Conservation (phyloP, 1,284 basidiomycete genomes). For the Pisolithus thermaeus region DNA sequence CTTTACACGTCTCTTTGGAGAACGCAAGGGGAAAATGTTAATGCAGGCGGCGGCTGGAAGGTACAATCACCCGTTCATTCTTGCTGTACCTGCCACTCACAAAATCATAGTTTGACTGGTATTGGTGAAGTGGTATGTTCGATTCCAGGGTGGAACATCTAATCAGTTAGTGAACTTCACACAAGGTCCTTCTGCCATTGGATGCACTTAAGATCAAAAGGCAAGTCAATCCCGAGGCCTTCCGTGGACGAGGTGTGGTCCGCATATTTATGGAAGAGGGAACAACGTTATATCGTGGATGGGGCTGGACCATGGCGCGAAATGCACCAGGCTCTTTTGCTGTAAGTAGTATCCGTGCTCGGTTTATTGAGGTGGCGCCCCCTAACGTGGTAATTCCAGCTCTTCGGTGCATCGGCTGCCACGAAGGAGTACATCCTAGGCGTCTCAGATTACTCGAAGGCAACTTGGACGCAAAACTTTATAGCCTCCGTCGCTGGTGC, state of each 20-base stretch:
- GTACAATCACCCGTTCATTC: slow-evolving; percentile 35
- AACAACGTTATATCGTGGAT: slow-evolving; percentile 88
- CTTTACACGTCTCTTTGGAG: slow-evolving; percentile 88
- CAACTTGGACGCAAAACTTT: slow-evolving; percentile 96
- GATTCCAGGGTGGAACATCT: slow-evolving; percentile 1
- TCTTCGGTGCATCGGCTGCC: slow-evolving; percentile 93
- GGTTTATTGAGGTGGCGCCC: too few relatives aligned
- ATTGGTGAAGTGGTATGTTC: slow-evolving; percentile 90
- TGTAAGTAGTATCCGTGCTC: slow-evolving; percentile 40
- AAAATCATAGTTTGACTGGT: slow-evolving; percentile 70
- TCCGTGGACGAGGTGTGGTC: slow-evolving; percentile 87
- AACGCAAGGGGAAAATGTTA: slow-evolving; percentile 92
- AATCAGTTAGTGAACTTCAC: neutral
- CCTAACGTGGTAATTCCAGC: slow-evolving; percentile 38
- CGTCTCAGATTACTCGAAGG: slow-evolving; percentile 84
- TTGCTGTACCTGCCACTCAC: neutral
- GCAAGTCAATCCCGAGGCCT: slow-evolving; percentile 94
- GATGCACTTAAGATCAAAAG: slow-evolving; percentile 99
- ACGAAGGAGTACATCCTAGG: slow-evolving; percentile 94
- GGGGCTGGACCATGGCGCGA: slow-evolving; percentile 98
- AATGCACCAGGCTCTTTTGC: slow-evolving; percentile 97
- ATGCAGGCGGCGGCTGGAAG: slow-evolving; percentile 94
- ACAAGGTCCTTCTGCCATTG: slow-evolving; percentile 81
- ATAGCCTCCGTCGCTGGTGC: slow-evolving; percentile 92
- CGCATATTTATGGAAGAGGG: slow-evolving; percentile 93